Evolutionary conservation across 352 stramenopile species (phyloP).

Genomic region (Globisporangium emineosum): DNA sequence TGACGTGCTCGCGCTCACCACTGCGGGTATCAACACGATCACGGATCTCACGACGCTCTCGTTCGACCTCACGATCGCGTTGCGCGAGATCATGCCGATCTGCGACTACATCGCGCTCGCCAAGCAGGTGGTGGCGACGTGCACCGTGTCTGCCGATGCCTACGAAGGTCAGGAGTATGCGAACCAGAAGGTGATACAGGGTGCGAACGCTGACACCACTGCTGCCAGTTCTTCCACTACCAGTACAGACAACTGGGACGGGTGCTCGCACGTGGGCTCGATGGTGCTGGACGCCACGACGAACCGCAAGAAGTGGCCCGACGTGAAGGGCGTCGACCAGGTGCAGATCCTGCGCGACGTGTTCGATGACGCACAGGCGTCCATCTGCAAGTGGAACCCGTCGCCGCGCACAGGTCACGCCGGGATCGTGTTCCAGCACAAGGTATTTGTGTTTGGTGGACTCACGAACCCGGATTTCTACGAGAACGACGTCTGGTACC

Average conservation of each 20-base stretch:
- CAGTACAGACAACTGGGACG: constrained; percentile 42
- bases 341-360: constrained; percentile 59
- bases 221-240: constrained; percentile 10
- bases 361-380: constrained; percentile 60
- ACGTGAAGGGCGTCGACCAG: constrained; percentile 64
- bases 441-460: constrained; percentile 72
- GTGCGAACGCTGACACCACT: constrained; percentile 16
- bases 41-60: constrained; percentile 64
- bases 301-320: constrained; percentile 43
- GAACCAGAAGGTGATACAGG: constrained; percentile 38
- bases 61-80: constrained; percentile 43
- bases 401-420: constrained; percentile 55
- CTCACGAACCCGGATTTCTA: constrained; percentile 60
- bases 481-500: constrained; percentile 89
- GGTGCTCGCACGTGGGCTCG: constrained; percentile 48
- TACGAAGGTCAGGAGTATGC: constrained; percentile 51
- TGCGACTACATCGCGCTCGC: constrained; percentile 72
- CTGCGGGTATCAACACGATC: constrained; percentile 72
- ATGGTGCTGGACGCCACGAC: constrained; percentile 40
- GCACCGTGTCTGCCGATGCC: constrained; percentile 37
- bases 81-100: constrained; percentile 57
- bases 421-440: constrained; percentile 71
- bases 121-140: constrained; percentile 52
- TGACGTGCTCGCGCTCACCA: constrained; percentile 50
- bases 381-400: constrained; percentile 66